phyloP scores from a whole-genome alignment of 208 protist species.

The Crithidia bombi region DNA sequence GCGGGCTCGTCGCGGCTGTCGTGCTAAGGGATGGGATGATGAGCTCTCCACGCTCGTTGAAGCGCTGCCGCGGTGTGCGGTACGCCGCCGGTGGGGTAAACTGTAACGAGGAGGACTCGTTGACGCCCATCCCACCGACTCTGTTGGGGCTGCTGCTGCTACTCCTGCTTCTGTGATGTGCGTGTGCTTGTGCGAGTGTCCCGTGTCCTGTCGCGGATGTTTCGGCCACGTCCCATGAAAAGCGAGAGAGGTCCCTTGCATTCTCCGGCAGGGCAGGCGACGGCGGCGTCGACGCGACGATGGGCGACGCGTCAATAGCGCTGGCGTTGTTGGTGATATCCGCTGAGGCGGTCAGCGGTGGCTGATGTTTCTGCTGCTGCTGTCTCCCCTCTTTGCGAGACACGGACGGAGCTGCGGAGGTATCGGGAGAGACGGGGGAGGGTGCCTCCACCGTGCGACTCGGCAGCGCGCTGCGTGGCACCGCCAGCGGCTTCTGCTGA shows the following conservation, averaged over 20 bases:
- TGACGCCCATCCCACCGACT: background rate
- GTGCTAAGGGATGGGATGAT: slow-evolving; percentile 10
- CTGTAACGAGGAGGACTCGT: slow-evolving; percentile 14
- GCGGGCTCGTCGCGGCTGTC: background rate
- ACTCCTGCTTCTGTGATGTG: background rate
- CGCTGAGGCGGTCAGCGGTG: background rate
- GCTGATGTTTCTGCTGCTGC: background rate
- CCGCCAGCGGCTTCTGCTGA: background rate
- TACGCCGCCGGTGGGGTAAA: slow-evolving; percentile 3
- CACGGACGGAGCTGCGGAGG: background rate
- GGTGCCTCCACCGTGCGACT: slow-evolving; percentile 12
- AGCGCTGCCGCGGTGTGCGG: slow-evolving; percentile 11
- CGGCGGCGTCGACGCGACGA: slow-evolving; percentile 1
- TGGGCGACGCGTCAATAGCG: background rate
- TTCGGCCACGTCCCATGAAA: slow-evolving; percentile 12
- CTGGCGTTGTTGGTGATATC: slow-evolving; percentile 17
- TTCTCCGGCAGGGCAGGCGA: background rate
- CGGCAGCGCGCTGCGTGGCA: background rate
- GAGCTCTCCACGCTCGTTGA: slow-evolving; percentile 9
- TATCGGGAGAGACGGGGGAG: background rate
- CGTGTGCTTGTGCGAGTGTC: background rate
- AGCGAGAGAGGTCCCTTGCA: background rate
- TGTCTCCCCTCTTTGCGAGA: background rate
- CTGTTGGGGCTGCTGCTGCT: slow-evolving; percentile 7
- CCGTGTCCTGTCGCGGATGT: background rate